A percentile compares a stretch with the other conserved stretches of the same genome.
These are phyloP conservation scores for Ascochyta rabiei DNA, from an alignment of 2,329 filamentous ascomycete genomes.

Conservation along the genomic window DNA sequence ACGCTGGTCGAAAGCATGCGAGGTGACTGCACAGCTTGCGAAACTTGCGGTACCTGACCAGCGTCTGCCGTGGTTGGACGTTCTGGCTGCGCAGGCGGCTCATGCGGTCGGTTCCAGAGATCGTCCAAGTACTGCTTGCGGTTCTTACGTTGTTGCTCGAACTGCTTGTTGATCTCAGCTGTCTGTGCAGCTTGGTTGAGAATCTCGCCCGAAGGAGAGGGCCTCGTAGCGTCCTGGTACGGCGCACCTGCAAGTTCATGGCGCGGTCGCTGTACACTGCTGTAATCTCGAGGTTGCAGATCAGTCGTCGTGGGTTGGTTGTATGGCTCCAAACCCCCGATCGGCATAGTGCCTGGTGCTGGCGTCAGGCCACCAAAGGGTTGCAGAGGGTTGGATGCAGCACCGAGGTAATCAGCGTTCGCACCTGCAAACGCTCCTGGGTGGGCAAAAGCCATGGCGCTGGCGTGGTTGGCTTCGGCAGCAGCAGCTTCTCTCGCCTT, in stretches of 20 bases:
- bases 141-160: slow-evolving; percentile 80
- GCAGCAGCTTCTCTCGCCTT: slow-evolving; percentile 85
- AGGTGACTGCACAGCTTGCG: slow-evolving; percentile 56
- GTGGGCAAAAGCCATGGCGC: slow-evolving; percentile 49
- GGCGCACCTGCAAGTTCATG: slow-evolving; percentile 84
- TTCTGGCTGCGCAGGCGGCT: slow-evolving; percentile 67
- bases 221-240: slow-evolving; percentile 85
- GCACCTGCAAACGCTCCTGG: slow-evolving; percentile 39
- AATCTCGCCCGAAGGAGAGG: slow-evolving; percentile 77
- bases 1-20: slow-evolving; percentile 65
- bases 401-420: slow-evolving; percentile 42
- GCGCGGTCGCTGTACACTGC: slow-evolving; percentile 79
- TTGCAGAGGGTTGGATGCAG: slow-evolving; percentile 40
- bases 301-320: slow-evolving; percentile 79
- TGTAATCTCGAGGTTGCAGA: slow-evolving; percentile 79
- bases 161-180: slow-evolving; percentile 85
- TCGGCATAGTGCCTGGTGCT: slow-evolving; percentile 73
- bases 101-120: slow-evolving; percentile 82
- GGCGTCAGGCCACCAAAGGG: slow-evolving; percentile 65
- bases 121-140: slow-evolving; percentile 80
- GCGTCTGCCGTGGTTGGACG: slow-evolving; percentile 48
- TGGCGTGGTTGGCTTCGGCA: slow-evolving; percentile 65
- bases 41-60: slow-evolving; percentile 48
- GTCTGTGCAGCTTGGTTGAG: slow-evolving; percentile 85
- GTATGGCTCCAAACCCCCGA: slow-evolving; percentile 67